These are phyloP conservation scores for Puccinia hordei DNA, from an alignment of 1,284 basidiomycete genomes.

Conservation along the genomic window DNA sequence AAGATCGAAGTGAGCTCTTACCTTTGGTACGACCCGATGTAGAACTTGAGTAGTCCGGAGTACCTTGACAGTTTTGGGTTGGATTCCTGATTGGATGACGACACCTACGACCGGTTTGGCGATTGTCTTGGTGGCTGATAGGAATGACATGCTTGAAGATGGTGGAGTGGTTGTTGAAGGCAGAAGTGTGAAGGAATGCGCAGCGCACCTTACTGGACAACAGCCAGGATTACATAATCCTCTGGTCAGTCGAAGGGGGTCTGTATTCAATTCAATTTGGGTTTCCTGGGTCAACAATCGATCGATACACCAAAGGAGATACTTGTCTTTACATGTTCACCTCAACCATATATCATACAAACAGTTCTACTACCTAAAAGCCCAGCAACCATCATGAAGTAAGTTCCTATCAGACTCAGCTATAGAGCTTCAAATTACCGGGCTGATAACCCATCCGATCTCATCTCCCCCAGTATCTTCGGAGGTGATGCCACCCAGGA, in stretches of 20 bases:
- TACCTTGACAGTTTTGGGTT: conserved; percentile 43
- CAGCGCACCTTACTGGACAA: no score
- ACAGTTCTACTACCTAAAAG: neutral
- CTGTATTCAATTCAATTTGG: conserved; percentile 18
- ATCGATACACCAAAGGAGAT: no score
- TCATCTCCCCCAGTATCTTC: conserved; percentile 39
- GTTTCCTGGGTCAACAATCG: neutral
- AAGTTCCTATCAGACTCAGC: neutral
- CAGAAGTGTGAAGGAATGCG: neutral
- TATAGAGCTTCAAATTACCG: no score
- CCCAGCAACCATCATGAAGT: conserved; percentile 6
- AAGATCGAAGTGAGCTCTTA: neutral
- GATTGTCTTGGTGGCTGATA: conserved; percentile 9
- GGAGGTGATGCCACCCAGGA: conserved; percentile 81
- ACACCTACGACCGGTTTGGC: conserved; percentile 36
- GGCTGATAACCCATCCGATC: neutral
- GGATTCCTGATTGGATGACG: conserved; percentile 29
- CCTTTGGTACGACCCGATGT: conserved; percentile 47
- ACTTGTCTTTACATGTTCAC: no score
- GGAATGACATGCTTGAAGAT: neutral
- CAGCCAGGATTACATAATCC: no score
- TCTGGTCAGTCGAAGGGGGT: no score
- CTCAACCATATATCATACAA: no score
- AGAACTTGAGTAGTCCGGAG: conserved; percentile 34
- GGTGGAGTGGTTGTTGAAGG: neutral